A percentile compares a stretch with the other conserved stretches of the same genome.
Evolutionary conservation across 2,329 filamentous ascomycete species (phyloP).

Genomic region (Beauveria sp.): DNA sequence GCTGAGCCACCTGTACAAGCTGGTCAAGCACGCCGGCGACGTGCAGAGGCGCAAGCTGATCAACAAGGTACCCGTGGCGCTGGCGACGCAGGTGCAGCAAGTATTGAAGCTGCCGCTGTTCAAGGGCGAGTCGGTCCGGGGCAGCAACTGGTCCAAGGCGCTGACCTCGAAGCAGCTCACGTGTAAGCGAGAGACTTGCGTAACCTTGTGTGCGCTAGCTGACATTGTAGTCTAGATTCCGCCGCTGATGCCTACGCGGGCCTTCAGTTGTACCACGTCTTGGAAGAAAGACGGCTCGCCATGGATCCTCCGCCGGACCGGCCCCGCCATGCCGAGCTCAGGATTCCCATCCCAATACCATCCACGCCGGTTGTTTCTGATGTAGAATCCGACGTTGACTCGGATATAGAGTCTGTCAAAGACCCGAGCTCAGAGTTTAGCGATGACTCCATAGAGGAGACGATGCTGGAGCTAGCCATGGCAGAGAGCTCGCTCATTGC

Average conservation of each 20-base stretch:
- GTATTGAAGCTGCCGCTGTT: slow-evolving; percentile 65
- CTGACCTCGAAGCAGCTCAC: slow-evolving; percentile 58
- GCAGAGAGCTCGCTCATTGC: background rate
- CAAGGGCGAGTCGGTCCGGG: slow-evolving; percentile 63
- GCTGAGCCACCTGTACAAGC: slow-evolving; percentile 71
- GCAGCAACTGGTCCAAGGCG: slow-evolving; percentile 63
- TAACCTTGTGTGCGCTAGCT: background rate
- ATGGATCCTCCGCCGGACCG: slow-evolving; percentile 64
- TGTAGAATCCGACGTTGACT: slow-evolving; percentile 20
- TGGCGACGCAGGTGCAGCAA: slow-evolving; percentile 64
- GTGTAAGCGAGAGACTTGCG: slow-evolving; percentile 43
- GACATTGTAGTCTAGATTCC: slow-evolving; percentile 44
- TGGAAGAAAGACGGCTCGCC: slow-evolving; percentile 60
- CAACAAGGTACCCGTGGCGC: slow-evolving; percentile 57
- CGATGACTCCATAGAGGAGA: background rate
- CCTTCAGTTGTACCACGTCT: slow-evolving; percentile 60
- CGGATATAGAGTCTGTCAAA: slow-evolving; percentile 8
- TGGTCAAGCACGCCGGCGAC: slow-evolving; percentile 58
- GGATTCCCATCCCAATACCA: slow-evolving; percentile 52
- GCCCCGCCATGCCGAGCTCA: slow-evolving; percentile 60
- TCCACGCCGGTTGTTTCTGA: slow-evolving; percentile 21
- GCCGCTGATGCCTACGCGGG: slow-evolving; percentile 80
- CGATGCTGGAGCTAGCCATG: background rate
- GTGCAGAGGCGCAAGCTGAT: slow-evolving; percentile 43
- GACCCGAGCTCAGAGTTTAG: slow-evolving; percentile 7